Percentiles rank a stretch among this genome's conserved stretches.
phyloP scores from a whole-genome alignment of 2,329 filamentous ascomycete species.

The Cladophialophora chaetospira region DNA sequence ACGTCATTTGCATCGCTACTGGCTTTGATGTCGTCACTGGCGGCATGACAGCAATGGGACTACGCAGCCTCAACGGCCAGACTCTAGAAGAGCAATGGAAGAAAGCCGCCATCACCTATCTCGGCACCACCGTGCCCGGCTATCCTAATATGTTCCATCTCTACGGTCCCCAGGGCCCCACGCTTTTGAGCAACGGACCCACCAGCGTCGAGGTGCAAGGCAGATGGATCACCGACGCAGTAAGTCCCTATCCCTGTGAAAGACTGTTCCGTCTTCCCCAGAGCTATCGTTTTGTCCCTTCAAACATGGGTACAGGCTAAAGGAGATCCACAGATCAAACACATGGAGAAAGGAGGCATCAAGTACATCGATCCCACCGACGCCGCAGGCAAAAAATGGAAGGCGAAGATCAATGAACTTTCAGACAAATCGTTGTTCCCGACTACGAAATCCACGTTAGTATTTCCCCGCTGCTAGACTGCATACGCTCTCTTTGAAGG shows the following conservation, averaged over 20 bases:
- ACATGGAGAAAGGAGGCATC: constrained; percentile 53
- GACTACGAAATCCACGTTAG: constrained; percentile 39
- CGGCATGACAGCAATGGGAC: constrained; percentile 45
- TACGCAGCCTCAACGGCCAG: constrained; percentile 40
- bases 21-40: constrained; percentile 48
- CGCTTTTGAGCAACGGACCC: constrained; percentile 59
- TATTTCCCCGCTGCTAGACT: neutral
- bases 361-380: constrained; percentile 55
- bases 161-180: constrained; percentile 58
- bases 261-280: no score
- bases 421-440: constrained; percentile 50
- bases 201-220: constrained; percentile 59
- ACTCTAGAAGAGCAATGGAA: constrained; percentile 34
- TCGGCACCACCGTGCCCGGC: constrained; percentile 45
- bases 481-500: neutral
- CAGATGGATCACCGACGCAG: constrained; percentile 52
- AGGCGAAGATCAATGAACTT: constrained; percentile 49
- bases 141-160: constrained; percentile 56
- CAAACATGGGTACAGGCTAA: no score
- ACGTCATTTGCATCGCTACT: constrained; percentile 46
- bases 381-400: constrained; percentile 54
- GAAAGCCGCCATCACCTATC: constrained; percentile 40
- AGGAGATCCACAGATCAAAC: no score
- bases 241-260: no score
- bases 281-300: no score